Conservation (phyloP, 2,329 filamentous ascomycete species). For the Neospermospora avenae region DNA sequence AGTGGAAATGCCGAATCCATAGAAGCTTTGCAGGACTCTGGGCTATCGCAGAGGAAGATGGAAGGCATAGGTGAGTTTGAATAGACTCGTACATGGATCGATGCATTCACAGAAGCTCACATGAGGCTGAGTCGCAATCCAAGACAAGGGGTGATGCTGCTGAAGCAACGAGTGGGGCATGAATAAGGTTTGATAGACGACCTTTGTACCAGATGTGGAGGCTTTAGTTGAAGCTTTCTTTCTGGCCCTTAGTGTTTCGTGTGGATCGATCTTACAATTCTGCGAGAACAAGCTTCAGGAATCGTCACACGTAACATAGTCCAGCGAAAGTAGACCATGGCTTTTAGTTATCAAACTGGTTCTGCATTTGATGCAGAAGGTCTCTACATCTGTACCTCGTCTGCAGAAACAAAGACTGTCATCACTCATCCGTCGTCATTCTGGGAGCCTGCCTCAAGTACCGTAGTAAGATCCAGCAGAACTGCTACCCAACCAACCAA, state of each 20-base stretch:
- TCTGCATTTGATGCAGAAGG: constrained; percentile 1
- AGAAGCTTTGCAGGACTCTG: neutral
- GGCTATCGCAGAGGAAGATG: neutral
- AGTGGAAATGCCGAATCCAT: constrained; percentile 22
- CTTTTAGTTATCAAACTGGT: neutral
- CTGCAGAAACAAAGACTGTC: constrained; percentile 4
- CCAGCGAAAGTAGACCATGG: neutral
- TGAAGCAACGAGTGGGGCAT: neutral
- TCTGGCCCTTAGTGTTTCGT: neutral
- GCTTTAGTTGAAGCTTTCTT: neutral
- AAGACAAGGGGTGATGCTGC: neutral
- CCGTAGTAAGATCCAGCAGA: constrained; percentile 10
- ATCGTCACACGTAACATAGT: neutral
- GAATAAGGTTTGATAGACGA: neutral
- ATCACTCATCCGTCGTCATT: neutral
- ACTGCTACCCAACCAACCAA: neutral
- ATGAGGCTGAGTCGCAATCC: too few relatives aligned
- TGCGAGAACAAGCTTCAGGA: neutral
- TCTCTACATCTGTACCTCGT: neutral
- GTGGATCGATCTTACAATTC: neutral
- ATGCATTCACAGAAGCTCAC: too few relatives aligned
- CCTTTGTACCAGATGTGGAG: neutral
- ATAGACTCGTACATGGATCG: neutral
- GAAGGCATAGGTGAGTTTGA: neutral
- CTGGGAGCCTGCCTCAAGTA: neutral